phyloP scores from a whole-genome alignment of 192 early-diverging fungal genomes.

The Podila horticola region DNA sequence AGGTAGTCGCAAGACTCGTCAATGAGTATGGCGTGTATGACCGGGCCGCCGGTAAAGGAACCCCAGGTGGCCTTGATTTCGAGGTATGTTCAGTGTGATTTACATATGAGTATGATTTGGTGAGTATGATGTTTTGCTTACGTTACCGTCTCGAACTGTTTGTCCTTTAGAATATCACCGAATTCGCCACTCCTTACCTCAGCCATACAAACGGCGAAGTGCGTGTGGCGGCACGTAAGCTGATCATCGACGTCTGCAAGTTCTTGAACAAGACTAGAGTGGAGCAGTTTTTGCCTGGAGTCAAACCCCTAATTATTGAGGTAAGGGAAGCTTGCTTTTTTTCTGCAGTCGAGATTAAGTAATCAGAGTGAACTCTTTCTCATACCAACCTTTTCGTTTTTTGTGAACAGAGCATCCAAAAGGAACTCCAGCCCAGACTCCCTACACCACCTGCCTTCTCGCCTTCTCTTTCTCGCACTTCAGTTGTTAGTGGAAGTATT shows the following conservation, averaged over 20 bases:
- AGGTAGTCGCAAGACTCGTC: slow-evolving; percentile 56
- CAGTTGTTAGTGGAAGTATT: background rate
- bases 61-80: slow-evolving; percentile 55
- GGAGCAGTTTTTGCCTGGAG: slow-evolving; percentile 46
- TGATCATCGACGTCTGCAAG: slow-evolving; percentile 63
- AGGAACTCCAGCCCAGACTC: slow-evolving; percentile 25
- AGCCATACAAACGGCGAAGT: slow-evolving; percentile 70
- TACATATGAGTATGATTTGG: background rate
- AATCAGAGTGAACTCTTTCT: background rate
- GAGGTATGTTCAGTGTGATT: slow-evolving; percentile 39
- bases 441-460: slow-evolving; percentile 3
- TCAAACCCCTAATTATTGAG: slow-evolving; percentile 50
- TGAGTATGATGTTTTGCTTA: background rate
- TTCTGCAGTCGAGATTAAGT: background rate
- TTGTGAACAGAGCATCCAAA: slow-evolving; percentile 39
- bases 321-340: slow-evolving; percentile 7
- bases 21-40: slow-evolving; percentile 60
- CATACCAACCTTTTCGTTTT: background rate
- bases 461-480: slow-evolving; percentile 11
- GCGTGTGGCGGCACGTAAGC: slow-evolving; percentile 62
- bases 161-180: slow-evolving; percentile 57
- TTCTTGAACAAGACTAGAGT: slow-evolving; percentile 43
- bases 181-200: slow-evolving; percentile 64
- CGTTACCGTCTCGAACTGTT: background rate
- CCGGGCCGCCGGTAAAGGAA: slow-evolving; percentile 33